Conservation (phyloP, 179 eudicot genomes). For the Beta corolliflora region DNA sequence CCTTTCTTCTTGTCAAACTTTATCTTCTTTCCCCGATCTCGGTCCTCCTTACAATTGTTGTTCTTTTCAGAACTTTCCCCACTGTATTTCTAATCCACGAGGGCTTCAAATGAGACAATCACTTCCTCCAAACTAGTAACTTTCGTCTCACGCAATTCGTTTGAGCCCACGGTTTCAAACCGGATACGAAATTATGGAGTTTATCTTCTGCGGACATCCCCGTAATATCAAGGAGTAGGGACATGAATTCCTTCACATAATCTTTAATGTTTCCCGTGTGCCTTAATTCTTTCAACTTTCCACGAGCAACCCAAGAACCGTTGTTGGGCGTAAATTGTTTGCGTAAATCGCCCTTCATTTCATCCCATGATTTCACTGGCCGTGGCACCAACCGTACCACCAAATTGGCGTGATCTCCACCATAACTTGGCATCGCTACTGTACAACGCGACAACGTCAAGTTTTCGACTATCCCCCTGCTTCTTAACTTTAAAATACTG, state of each 20-base stretch:
- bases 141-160: not conserved
- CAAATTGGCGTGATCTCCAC: not conserved
- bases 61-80: not conserved
- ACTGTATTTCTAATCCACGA: not conserved
- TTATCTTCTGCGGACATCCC: not conserved
- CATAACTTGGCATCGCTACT: not conserved
- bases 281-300: not conserved
- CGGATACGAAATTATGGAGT: not conserved
- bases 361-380: not conserved
- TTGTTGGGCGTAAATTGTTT: not conserved
- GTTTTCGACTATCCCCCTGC: too few species aligned
- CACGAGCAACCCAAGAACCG: not conserved
- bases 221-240: not conserved
- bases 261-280: not conserved
- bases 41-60: not conserved
- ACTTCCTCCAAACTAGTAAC: not conserved
- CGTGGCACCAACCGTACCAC: rapidly evolving
- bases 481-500: not conserved
- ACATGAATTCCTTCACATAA: slow-evolving; percentile 6
- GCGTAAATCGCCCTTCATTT: not conserved
- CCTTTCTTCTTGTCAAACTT: not conserved
- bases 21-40: not conserved
- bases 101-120: not conserved
- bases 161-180: not conserved
- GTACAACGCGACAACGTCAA: not conserved